phyloP scores from a whole-genome alignment of 164 flowering plant species.

The Sextonia rubra region DNA sequence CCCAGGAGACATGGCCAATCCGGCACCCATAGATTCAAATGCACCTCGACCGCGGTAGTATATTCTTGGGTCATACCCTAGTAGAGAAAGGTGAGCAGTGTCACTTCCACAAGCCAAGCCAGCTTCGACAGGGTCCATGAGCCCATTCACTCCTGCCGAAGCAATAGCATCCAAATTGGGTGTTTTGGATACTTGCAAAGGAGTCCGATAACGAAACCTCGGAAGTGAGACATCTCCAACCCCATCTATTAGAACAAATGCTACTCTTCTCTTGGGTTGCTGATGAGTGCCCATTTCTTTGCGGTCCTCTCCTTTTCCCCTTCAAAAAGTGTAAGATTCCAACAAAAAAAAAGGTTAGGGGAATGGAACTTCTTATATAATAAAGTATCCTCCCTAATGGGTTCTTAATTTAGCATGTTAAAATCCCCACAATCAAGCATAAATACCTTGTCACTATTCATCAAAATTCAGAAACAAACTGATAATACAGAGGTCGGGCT shows the following conservation, averaged over 20 bases:
- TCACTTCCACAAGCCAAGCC: slow-evolving; percentile 98
- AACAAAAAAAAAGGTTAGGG: too few relatives aligned
- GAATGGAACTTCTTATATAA: too few relatives aligned
- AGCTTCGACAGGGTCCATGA: slow-evolving; percentile 97
- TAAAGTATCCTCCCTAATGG: too few relatives aligned
- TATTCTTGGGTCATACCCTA: slow-evolving; percentile 86
- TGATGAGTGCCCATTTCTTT: slow-evolving; percentile 3
- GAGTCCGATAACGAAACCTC: slow-evolving; percentile 60
- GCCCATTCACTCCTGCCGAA: slow-evolving; percentile 90
- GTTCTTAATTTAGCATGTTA: too few relatives aligned
- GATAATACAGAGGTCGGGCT: too few relatives aligned
- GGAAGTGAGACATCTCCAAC: slow-evolving; percentile 93
- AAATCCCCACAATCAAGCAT: too few relatives aligned
- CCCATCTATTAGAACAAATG: slow-evolving; percentile 88
- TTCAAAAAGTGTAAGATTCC: too few relatives aligned
- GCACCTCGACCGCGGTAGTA: slow-evolving; percentile 97
- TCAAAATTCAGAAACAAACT: too few relatives aligned
- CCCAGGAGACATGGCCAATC: slow-evolving; percentile 95
- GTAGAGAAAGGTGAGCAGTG: slow-evolving; percentile 87
- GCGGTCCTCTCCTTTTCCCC: too few relatives aligned
- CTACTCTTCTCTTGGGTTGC: slow-evolving; percentile 48
- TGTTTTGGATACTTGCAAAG: slow-evolving; percentile 62
- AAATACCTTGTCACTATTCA: too few relatives aligned
- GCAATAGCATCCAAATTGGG: slow-evolving; percentile 91
- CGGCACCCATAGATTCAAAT: slow-evolving; percentile 99